Conservation (phyloP, 163 green algal species). For the Scenedesmus sp. region DNA sequence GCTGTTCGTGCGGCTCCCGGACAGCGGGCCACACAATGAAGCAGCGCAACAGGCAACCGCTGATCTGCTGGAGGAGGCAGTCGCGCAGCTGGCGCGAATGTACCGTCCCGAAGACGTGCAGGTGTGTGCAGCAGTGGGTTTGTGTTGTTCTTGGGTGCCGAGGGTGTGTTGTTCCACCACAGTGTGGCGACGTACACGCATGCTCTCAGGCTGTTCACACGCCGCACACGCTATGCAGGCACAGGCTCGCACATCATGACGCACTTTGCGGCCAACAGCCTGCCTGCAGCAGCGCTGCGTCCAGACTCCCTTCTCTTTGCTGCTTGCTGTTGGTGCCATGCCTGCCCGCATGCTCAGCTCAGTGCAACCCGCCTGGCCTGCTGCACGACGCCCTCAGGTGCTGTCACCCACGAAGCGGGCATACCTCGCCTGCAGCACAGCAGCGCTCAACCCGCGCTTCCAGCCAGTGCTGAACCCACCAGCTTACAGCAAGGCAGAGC, state of each 20-base stretch:
- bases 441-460: neutral
- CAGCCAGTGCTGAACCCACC: neutral
- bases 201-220: too few relatives aligned
- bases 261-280: too few relatives aligned
- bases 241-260: too few relatives aligned
- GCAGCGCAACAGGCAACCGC: neutral
- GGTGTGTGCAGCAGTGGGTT: neutral
- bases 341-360: neutral
- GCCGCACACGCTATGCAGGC: too few relatives aligned
- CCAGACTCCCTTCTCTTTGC: too few relatives aligned
- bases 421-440: neutral
- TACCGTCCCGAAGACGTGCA: neutral
- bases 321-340: neutral
- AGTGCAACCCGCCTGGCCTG: neutral
- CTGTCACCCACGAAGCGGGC: neutral
- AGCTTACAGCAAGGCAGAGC: neutral
- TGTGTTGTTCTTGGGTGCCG: too few relatives aligned
- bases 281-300: too few relatives aligned
- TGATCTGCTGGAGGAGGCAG: neutral
- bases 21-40: neutral
- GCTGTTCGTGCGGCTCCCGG: neutral
- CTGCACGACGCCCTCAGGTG: neutral
- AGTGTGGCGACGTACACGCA: too few relatives aligned
- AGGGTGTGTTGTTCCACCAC: too few relatives aligned
- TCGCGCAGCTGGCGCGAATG: neutral